Evolutionary conservation across 192 early-diverging fungal genomes (phyloP), one percentile per base, ranked within the genome.

Genomic region (Entrophospora sp.): DNA sequence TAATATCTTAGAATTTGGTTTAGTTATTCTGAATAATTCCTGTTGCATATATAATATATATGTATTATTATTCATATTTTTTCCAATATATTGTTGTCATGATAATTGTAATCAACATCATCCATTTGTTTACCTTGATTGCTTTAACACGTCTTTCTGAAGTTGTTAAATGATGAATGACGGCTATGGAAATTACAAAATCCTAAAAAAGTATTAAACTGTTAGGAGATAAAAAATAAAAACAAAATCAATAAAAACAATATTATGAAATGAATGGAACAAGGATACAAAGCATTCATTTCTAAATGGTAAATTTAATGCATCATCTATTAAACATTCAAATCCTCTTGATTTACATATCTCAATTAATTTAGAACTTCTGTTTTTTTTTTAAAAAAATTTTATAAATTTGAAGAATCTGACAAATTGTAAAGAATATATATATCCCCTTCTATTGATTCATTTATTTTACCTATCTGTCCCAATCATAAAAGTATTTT

Each of bases 181-280:
- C 94, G 13, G 94, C 94, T 64, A 98, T 98, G 0, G 94, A 97
- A 37, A 95, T 84, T 0, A 85, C 85, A 83, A 96, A 98, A 75
- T 98, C 91, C 89, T 91, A 6, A 61, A 28, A 31, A 22, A 42
- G 28, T 30, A 16, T 44, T 38, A 1, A n/a, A n/a, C n/a, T n/a
- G n/a, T n/a, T n/a, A n/a, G n/a, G n/a, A n/a, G n/a, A n/a, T n/a
- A n/a, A n/a, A n/a, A n/a, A n/a, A n/a, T n/a, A n/a, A n/a, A n/a
- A n/a, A n/a, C n/a, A n/a, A n/a, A n/a, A n/a, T n/a, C n/a, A n/a
- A n/a, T n/a, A n/a, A n/a, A n/a, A n/a, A n/a, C n/a, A n/a, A n/a
- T n/a, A n/a, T n/a, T n/a, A n/a, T n/a, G n/a, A n/a, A n/a, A n/a
- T n/a, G n/a, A n/a, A n/a, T n/a, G n/a, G 22, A 46, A 5, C 36